Base-by-base conservation (phyloP, 2,329 filamentous ascomycete genomes). In the Sporothrix curviconia region DNA sequence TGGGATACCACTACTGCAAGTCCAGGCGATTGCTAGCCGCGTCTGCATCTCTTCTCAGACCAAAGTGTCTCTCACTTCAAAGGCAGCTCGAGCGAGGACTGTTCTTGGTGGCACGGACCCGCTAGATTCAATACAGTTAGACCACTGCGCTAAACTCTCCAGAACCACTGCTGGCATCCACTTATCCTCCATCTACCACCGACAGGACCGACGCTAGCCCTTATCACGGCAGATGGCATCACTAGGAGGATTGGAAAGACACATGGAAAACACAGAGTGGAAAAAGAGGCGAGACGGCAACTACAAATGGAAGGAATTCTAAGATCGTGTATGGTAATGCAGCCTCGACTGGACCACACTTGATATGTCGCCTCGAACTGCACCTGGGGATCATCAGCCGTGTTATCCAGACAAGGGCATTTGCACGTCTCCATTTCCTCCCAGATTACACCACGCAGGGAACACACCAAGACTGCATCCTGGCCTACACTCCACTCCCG, bases 171-270 rank as follows among this genome's bases (percentile, higher is more conserved):
- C n/a, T n/a, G n/a, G n/a, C n/a, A n/a, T n/a, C n/a, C n/a, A n/a
- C n/a, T n/a, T n/a, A n/a, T n/a, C n/a, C n/a, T n/a, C n/a, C n/a
- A n/a, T n/a, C n/a, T n/a, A n/a, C n/a, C n/a, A n/a, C n/a, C n/a
- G n/a, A n/a, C n/a, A n/a, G n/a, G n/a, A n/a, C n/a, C n/a, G n/a
- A n/a, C n/a, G n/a, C n/a, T n/a, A n/a, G n/a, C n/a, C n/a, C n/a
- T 39, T 52, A 52, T 52, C 49, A 40, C 22, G 34, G 34, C 32
- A 37, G 34, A 37, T 37, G 49, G n/a, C n/a, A n/a, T n/a, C n/a
- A n/a, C n/a, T 14, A 40, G 24, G 25, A 14, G n/a, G 44, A 49
- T 17, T 34, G 28, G 4, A 52, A 25, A 37, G 17, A 2, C 32
- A 19, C 5, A 19, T 37, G 47, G 47, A 42, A 42, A 51, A 37